Base-by-base conservation (phyloP, 192 early-diverging fungal species). In the Coemansia sp. region DNA sequence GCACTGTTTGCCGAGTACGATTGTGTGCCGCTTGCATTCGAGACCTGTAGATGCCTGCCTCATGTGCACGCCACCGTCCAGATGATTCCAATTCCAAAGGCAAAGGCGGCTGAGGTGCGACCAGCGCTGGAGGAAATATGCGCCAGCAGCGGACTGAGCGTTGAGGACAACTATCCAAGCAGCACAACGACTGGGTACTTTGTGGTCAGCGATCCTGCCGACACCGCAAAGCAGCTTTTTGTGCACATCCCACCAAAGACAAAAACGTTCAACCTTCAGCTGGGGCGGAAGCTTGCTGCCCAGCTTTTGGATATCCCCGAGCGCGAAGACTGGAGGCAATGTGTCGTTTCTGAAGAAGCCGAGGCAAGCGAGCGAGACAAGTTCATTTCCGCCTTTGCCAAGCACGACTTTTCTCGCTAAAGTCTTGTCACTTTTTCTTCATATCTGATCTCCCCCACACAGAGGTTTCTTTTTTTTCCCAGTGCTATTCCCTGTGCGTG, bases 291-390 rank as follows among this genome's bases (percentile, higher is more conserved):
- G 44, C 84, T 91, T 0, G 71, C 94, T 50, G 90, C 93, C 0
- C 78, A 79, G 9, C 73, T 91, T 7, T 67, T 96, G 40, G 91
- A 81, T 0, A 70, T 65, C 1, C 90, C 92, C 14, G 86, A 91
- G 13, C 84, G 92, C 59, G 89, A 85, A 60, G 83, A 92, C 69
- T 98, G 96, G 96, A 94, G 89, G 75, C 69, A 74, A 17, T 95
- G 94, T 65, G 67, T 86, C 7, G 79, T 90, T 41, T 56, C 80
- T 2, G 74, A 87, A 53, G 87, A 88, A n/a, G 86, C 89, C 39
- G 94, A 96, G 55, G 75, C 72, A 32, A 19, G 64, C 59, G 75
- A 71, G 63, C 64, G 75, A 19, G 75, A 83, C 69, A 74, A 44
- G 57, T 83, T 83, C 55, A 83, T 77, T 67, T 71, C 68, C 13